These are phyloP conservation scores for Typha latifolia DNA, from an alignment of 176 grass and related monocot species.

Conservation along the genomic window DNA sequence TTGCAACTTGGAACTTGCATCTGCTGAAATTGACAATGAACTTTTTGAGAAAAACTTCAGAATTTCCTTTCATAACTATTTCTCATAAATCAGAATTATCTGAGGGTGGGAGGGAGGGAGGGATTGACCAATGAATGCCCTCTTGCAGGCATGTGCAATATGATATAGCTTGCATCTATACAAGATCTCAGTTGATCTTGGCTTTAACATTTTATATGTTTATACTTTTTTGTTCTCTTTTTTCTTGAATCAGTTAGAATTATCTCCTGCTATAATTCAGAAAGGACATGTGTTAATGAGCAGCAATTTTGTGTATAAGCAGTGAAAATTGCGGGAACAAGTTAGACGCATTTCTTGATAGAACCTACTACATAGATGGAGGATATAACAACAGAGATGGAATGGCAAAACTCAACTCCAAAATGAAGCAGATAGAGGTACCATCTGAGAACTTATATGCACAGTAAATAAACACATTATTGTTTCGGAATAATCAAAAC, in stretches of 20 bases:
- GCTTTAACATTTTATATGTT: no score
- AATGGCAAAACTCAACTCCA: slow-evolving; percentile 63
- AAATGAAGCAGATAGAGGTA: slow-evolving; percentile 78
- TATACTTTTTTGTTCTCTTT: no score
- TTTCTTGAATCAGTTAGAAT: no score
- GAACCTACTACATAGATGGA: slow-evolving; percentile 74
- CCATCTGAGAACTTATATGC: slow-evolving; percentile 6
- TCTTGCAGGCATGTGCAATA: no score
- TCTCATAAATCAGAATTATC: no score
- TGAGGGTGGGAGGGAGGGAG: no score
- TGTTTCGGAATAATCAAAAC: neutral
- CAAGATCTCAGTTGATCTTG: no score
- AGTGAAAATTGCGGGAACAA: slow-evolving; percentile 93
- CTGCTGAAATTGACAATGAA: neutral
- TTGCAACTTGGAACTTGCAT: neutral
- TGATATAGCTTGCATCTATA: no score
- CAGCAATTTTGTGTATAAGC: slow-evolving; percentile 22
- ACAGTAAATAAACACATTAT: neutral
- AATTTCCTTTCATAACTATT: neutral
- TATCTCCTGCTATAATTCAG: neutral
- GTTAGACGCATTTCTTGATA: slow-evolving; percentile 72
- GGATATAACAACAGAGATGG: slow-evolving; percentile 77
- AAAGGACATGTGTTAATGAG: neutral
- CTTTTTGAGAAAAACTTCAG: neutral
- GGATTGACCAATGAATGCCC: no score